Percentiles rank a stretch among this genome's conserved stretches.
Evolutionary conservation across 164 flowering plant species (phyloP).

Genomic region (Saururus chinensis): DNA sequence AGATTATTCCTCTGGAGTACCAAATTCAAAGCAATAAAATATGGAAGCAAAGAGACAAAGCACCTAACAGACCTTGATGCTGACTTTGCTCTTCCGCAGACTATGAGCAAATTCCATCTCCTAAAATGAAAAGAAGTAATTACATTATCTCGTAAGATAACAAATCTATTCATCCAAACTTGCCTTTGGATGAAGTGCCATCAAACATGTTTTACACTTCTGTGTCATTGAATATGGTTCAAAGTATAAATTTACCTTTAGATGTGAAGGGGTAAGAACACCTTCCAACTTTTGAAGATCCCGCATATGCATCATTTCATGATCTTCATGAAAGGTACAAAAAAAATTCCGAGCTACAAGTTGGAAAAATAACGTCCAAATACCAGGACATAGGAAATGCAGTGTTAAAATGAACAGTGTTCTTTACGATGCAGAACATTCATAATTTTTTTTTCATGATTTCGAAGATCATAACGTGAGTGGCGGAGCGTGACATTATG

Average conservation of each 20-base stretch:
- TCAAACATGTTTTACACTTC: not conserved
- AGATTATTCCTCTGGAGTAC: too few species aligned
- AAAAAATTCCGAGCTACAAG: constrained; percentile 70
- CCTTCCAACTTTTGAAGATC: constrained; percentile 97
- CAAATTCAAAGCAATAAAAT: not conserved
- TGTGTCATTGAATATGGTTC: not conserved
- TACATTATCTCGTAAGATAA: not conserved
- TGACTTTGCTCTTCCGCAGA: constrained; percentile 79
- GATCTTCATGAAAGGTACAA: constrained; percentile 83
- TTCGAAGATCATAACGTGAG: too few species aligned
- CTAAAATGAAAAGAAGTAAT: constrained; percentile 21
- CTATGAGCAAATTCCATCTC: constrained; percentile 97
- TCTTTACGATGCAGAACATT: too few species aligned
- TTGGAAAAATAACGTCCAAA: not conserved
- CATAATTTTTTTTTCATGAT: too few species aligned
- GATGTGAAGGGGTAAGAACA: constrained; percentile 82
- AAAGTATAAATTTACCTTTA: constrained; percentile 49
- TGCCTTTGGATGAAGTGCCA: too few species aligned
- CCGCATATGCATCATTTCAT: constrained; percentile 72
- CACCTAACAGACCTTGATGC: constrained; percentile 88
- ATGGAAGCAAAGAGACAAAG: not conserved
- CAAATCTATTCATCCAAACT: not conserved
- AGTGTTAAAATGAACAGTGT: too few species aligned
- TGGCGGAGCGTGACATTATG: too few species aligned
- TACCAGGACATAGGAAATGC: not conserved